Base-by-base conservation (phyloP, 2,329 filamentous ascomycete genomes). In the Trichoderma breve region DNA sequence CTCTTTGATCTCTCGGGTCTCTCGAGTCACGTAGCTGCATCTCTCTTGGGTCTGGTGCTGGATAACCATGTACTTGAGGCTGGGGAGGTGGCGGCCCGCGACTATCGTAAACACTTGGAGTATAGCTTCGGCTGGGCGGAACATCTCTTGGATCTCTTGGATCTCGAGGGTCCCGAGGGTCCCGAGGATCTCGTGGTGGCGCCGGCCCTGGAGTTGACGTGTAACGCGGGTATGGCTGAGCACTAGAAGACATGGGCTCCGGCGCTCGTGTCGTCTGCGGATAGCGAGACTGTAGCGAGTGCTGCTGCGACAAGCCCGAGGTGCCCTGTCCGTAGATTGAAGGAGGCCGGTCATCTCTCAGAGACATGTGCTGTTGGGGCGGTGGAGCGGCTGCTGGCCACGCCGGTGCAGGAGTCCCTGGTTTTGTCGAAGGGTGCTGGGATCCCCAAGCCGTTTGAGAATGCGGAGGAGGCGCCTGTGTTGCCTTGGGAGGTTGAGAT, bases 61-160 rank as follows among this genome's bases (percentile, higher is more conserved):
- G 76, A 67, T 81, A 82, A 1, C 79, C 78, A n/a, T 77, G 79
- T 3, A 79, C 78, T 9, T 72, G 71, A 14, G 71, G 32, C 24
- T 72, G 72, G 6, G 78, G 77, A 8, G 78, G 79, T 12, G 84
- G 84, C 0, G 79, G 81, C 7, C 80, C 82, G 18, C 84, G 80
- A 7, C 71, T 73, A 32, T 86, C 84, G 69, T 86, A 86, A 2
- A 78, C 75, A 4, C 80, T 82, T 3, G 85, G 84, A 1, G 85
- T 86, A 75, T 84, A 86, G 75, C 83, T 86, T 24, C 85, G 82
- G 1, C 79, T 79, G 1, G 82, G 81, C 21, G 82, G 80, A 3
- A 24, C 47, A 21, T 66, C 63, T 12, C 55, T 12, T 24, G 47
- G 63, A 4, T 66, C 63, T 12, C 63, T 14, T 7, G 57, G 57